Conservation (phyloP, 2,329 filamentous ascomycete genomes). For the Zasmidium cellare region DNA sequence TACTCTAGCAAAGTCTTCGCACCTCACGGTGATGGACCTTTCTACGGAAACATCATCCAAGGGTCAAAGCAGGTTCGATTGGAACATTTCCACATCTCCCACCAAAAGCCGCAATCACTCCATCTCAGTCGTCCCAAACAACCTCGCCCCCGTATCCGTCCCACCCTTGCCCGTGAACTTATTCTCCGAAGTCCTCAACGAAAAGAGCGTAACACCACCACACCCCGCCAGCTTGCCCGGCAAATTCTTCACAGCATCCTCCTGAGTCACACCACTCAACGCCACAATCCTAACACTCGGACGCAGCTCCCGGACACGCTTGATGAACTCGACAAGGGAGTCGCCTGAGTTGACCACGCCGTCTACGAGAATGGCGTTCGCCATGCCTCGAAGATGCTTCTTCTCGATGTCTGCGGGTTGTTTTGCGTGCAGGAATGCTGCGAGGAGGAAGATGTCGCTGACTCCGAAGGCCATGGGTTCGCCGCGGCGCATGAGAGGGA, state of each 20-base stretch:
- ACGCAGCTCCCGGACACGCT: slow-evolving; percentile 46
- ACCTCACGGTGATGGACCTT: too few species aligned
- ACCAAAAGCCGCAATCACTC: slow-evolving; percentile 3
- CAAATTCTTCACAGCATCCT: slow-evolving; percentile 28
- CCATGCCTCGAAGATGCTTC: slow-evolving; percentile 42
- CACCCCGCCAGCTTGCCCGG: slow-evolving; percentile 13
- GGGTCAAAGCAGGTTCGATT: too few species aligned
- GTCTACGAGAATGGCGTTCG: slow-evolving; percentile 57
- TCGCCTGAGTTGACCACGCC: slow-evolving; percentile 62
- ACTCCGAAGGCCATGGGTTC: slow-evolving; percentile 63
- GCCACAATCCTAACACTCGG: slow-evolving; percentile 51
- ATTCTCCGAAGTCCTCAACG: slow-evolving; percentile 58
- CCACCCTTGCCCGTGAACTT: slow-evolving; percentile 53
- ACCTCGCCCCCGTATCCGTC: slow-evolving; percentile 60
- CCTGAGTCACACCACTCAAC: slow-evolving; percentile 58
- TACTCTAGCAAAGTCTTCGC: too few species aligned
- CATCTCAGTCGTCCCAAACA: slow-evolving; percentile 59
- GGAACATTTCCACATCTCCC: not conserved
- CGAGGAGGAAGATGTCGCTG: slow-evolving; percentile 52
- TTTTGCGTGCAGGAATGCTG: slow-evolving; percentile 54
- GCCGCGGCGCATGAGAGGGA: slow-evolving; percentile 64
- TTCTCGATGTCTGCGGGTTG: slow-evolving; percentile 43
- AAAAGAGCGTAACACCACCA: slow-evolving; percentile 45
- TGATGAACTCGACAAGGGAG: slow-evolving; percentile 51
- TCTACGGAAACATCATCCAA: too few species aligned